Conservation (phyloP, 805 yeast genomes). For the Teunomyces lycoperdinae region DNA sequence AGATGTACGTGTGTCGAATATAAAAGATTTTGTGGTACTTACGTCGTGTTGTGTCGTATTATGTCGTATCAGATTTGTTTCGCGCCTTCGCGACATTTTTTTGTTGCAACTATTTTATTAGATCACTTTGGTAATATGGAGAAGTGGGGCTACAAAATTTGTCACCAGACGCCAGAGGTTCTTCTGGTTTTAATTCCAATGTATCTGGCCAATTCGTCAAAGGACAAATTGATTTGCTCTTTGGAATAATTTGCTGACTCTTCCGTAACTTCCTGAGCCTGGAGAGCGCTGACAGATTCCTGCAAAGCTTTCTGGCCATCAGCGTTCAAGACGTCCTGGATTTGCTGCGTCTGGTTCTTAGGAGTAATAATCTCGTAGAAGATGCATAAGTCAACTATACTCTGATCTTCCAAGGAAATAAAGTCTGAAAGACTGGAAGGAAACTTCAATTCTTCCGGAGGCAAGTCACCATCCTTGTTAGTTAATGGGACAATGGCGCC, state of each 20-base stretch:
- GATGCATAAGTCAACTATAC: slow-evolving; percentile 54
- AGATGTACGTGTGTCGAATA: slow-evolving; percentile 1
- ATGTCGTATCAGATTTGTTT: not conserved
- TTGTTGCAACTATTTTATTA: not conserved
- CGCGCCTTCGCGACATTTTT: slow-evolving; percentile 1
- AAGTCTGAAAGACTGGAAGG: slow-evolving; percentile 62
- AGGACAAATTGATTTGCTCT: slow-evolving; percentile 52
- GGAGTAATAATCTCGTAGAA: slow-evolving; percentile 81
- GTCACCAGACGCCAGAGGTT: slow-evolving; percentile 50
- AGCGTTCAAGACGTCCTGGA: slow-evolving; percentile 4
- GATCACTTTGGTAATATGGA: too few species aligned
- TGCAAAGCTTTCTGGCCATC: slow-evolving; percentile 10
- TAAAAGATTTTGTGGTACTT: not conserved
- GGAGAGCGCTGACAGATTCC: slow-evolving; percentile 4
- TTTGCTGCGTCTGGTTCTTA: slow-evolving; percentile 42
- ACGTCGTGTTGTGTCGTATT: not conserved
- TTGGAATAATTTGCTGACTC: slow-evolving; percentile 23
- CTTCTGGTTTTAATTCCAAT: slow-evolving; percentile 61
- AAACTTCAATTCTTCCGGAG: slow-evolving; percentile 44
- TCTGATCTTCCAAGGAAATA: slow-evolving; percentile 40
- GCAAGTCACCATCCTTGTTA: slow-evolving; percentile 76
- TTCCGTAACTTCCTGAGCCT: not conserved
- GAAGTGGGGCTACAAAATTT: slow-evolving; percentile 2
- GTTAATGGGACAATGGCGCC: slow-evolving; percentile 60
- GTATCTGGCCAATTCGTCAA: slow-evolving; percentile 64